Evolutionary conservation across 2,329 filamentous ascomycete genomes (phyloP), one percentile per base, ranked within the genome.

Genomic region (Aspergillus pseudoglaucus): DNA sequence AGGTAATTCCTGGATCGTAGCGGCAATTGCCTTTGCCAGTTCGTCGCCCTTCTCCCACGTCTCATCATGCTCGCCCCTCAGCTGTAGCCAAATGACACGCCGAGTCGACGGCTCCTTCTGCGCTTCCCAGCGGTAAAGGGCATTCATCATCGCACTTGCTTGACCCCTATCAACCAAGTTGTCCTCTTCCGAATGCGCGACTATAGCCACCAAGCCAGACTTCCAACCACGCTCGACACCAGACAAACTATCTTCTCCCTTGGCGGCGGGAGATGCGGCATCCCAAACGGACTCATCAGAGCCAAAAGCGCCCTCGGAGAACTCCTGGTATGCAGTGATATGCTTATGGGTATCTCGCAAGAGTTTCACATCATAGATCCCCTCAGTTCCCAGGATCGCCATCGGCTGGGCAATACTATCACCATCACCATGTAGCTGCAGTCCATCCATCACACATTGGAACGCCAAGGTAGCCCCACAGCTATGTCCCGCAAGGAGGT

Each of bases 71-170:
- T 54, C 49, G 9, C 68, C 70, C 23, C 58, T 53, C 25, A 74
- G 55, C 2, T 61, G 32, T 2, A 75, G 65, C 61, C 58, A 42
- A 14, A 73, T 61, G 51, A 73, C 64, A 59, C 55, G 47, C 44
- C 60, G 70, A 68, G 61, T 59, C 67, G 67, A 62, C 66, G 67
- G 63, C 66, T 62, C 61, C 1, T 50, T 46, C 14, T 50, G 37
- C 17, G 45, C 45, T 43, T 77, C 65, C 75, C 75, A 71, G 61
- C 70, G 59, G 66, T 75, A 62, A 71, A 79, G 64, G 64, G 73
- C 64, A 64, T 76, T 53, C 73, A 75, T 58, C 77, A 81, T 73
- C 2, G 43, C 58, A 39, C 66, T 60, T 6, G 62, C 44, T 53
- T 75, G 72, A 1, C 49, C 53, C 40, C 51, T 48, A 56, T 73